Evolutionary conservation across 2,329 filamentous ascomycete species (phyloP).

Genomic region (Aureobasidium sp.): DNA sequence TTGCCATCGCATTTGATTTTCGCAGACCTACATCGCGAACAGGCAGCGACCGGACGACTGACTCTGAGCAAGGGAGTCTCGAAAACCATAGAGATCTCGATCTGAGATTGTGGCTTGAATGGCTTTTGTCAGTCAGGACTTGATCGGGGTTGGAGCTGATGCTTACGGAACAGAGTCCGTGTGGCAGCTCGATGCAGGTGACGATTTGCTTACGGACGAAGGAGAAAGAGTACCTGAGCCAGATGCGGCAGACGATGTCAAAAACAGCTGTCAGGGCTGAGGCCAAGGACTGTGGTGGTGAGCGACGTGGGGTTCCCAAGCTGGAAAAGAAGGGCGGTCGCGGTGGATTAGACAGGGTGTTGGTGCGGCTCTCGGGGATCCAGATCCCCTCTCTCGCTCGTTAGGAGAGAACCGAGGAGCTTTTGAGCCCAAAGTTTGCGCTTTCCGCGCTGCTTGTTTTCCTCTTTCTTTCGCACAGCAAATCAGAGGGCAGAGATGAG

Average conservation of each 20-base stretch:
- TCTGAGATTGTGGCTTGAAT: constrained; percentile 11
- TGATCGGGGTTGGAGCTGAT: not conserved
- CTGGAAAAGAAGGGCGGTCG: not conserved
- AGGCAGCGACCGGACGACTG: constrained; percentile 70
- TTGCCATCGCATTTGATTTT: constrained; percentile 99
- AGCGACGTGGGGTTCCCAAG: not conserved
- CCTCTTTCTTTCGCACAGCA: not conserved
- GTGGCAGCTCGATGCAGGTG: not conserved
- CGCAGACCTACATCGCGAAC: constrained; percentile 73
- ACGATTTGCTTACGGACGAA: not conserved
- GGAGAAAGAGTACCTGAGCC: not conserved
- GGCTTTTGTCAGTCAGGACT: constrained; percentile 1
- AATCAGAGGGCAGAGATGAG: not conserved
- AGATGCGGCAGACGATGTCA: not conserved
- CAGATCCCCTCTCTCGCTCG: not conserved
- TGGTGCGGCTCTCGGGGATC: not conserved
- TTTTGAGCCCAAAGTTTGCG: not conserved
- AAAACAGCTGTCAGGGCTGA: not conserved
- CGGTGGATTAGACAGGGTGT: not conserved
- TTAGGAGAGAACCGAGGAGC: not conserved
- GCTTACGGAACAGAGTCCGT: not conserved
- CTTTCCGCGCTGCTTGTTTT: not conserved
- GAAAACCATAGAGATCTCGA: constrained; percentile 32
- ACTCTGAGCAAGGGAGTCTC: constrained; percentile 58
- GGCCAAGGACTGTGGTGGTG: not conserved